Evolutionary conservation across 2,329 filamentous ascomycete species (phyloP).

Genomic region (Neonectria coccinea): DNA sequence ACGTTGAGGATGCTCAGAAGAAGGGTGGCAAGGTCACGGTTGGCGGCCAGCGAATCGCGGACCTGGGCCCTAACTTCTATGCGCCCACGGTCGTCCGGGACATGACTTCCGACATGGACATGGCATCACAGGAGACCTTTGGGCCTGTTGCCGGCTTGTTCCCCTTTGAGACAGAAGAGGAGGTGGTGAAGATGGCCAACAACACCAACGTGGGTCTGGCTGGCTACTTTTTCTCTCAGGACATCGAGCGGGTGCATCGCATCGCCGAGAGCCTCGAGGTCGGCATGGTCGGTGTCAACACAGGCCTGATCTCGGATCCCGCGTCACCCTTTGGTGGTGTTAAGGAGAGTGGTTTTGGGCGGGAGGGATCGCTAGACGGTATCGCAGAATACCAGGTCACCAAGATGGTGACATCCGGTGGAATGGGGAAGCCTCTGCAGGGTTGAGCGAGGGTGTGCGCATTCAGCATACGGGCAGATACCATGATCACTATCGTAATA

Average conservation of each 20-base stretch:
- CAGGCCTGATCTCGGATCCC: slow-evolving; percentile 72
- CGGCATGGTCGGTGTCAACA: slow-evolving; percentile 90
- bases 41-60: slow-evolving; percentile 79
- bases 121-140: slow-evolving; percentile 92
- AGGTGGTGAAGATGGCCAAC: slow-evolving; percentile 89
- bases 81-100: slow-evolving; percentile 89
- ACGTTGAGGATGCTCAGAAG: slow-evolving; percentile 81
- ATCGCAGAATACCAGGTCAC: slow-evolving; percentile 81
- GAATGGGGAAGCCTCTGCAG: slow-evolving; percentile 68
- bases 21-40: slow-evolving; percentile 82
- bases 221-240: slow-evolving; percentile 88
- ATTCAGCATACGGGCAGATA: not conserved
- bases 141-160: slow-evolving; percentile 93
- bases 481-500: slow-evolving; percentile 1
- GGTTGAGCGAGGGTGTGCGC: slow-evolving; percentile 6
- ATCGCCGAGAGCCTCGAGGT: slow-evolving; percentile 80
- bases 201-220: slow-evolving; percentile 86
- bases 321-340: slow-evolving; percentile 80
- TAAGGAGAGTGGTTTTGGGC: slow-evolving; percentile 84
- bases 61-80: slow-evolving; percentile 88
- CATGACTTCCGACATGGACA: slow-evolving; percentile 86
- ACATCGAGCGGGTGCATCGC: slow-evolving; percentile 69
- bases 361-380: slow-evolving; percentile 82
- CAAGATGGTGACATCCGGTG: slow-evolving; percentile 71
- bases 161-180: slow-evolving; percentile 87